phyloP scores from a whole-genome alignment of 305 asterid genomes.

The Solanum aculeatissimum region DNA sequence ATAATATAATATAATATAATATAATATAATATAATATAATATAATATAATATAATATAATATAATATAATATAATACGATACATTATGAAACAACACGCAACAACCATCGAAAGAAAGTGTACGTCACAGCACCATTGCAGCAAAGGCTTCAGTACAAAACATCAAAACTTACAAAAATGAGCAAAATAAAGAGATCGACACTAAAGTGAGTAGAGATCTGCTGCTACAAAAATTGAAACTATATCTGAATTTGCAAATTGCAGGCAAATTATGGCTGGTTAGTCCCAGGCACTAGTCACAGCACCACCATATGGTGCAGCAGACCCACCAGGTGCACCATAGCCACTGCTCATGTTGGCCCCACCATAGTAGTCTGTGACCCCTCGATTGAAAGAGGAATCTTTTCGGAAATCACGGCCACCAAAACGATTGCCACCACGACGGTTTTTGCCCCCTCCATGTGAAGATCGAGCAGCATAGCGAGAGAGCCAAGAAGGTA shows the following conservation, averaged over 20 bases:
- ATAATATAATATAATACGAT: no score
- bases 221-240: background rate
- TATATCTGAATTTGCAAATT: background rate
- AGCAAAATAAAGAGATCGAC: background rate
- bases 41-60: no score
- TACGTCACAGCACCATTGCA: background rate
- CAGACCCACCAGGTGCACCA: conserved; percentile 4
- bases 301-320: conserved; percentile 15
- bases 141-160: background rate
- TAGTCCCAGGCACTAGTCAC: conserved; percentile 40
- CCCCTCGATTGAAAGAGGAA: conserved; percentile 11
- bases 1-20: no score
- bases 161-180: background rate
- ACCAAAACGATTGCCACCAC: conserved; percentile 31
- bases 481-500: conserved; percentile 35
- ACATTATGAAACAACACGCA: no score
- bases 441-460: conserved; percentile 21
- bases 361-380: conserved; percentile 8
- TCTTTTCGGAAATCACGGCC: conserved; percentile 33
- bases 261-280: background rate
- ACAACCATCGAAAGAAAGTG: no score
- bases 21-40: no score
- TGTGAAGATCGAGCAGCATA: conserved; percentile 20
- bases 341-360: conserved; percentile 11
- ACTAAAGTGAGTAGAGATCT: background rate